Evolutionary conservation across 192 early-diverging fungal species (phyloP).

Genomic region (Backusella psychrophila): DNA sequence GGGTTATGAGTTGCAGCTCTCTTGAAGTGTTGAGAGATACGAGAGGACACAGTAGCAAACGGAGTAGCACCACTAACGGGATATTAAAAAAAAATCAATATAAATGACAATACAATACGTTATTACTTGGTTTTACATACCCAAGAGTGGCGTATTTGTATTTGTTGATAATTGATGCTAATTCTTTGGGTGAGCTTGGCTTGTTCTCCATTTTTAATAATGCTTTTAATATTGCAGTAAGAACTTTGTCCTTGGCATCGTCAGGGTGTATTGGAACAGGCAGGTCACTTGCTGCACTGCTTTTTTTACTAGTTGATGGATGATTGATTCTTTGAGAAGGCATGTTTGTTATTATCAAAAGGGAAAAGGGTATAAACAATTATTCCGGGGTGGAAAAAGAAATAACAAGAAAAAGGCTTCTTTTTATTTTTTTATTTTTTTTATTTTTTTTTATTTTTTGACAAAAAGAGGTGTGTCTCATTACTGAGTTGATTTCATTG

Average conservation of each 20-base stretch:
- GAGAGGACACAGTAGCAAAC: constrained; percentile 85
- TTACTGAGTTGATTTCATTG: neutral
- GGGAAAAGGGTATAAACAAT: neutral
- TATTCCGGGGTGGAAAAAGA: neutral
- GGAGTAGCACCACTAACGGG: constrained; percentile 69
- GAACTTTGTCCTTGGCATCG: constrained; percentile 79
- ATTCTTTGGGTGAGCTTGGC: constrained; percentile 80
- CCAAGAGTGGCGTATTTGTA: constrained; percentile 74
- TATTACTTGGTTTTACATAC: constrained; percentile 37
- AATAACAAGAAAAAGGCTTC: neutral
- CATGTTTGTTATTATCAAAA: neutral
- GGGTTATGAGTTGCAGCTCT: constrained; percentile 73
- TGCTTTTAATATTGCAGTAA: constrained; percentile 84
- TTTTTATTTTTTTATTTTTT: neutral
- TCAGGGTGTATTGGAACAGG: constrained; percentile 61
- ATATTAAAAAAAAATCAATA: no score
- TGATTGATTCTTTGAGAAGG: neutral
- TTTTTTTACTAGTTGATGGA: neutral
- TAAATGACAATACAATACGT: no score
- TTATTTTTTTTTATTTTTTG: neutral
- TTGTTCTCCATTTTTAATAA: constrained; percentile 70
- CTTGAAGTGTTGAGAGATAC: constrained; percentile 90
- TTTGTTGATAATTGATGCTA: constrained; percentile 75
- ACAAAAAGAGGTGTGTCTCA: neutral
- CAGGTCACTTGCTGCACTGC: neutral